phyloP scores from a whole-genome alignment of 768 basidiomycete species.

The Termitomyces sp. region DNA sequence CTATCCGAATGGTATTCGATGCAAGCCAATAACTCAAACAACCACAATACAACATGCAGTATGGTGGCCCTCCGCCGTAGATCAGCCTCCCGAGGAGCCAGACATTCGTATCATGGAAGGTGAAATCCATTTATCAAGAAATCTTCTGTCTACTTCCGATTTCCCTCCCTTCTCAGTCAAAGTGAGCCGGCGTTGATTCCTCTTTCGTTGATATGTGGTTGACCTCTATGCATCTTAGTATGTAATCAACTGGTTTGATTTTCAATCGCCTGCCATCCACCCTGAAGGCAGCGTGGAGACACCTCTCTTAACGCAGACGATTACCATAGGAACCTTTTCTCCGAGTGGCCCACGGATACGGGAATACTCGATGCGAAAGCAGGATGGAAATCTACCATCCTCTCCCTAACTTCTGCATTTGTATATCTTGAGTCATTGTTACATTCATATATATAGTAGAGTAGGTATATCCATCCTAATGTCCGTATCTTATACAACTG shows the following conservation, averaged over 20 bases:
- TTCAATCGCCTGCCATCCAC: constrained; percentile 5
- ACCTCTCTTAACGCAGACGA: constrained; percentile 1
- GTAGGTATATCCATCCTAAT: constrained; percentile 9
- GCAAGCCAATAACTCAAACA: constrained; percentile 4
- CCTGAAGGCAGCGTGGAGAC: background rate
- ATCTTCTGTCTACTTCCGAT: constrained; percentile 15
- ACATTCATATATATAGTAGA: background rate
- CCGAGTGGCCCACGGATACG: constrained; percentile 9
- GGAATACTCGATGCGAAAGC: constrained; percentile 5
- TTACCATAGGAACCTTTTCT: constrained; percentile 12
- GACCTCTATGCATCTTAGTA: constrained; percentile 2
- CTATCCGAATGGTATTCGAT: constrained; percentile 13
- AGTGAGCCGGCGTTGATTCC: constrained; percentile 5
- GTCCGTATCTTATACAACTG: constrained; percentile 12
- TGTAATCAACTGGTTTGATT: constrained; percentile 7
- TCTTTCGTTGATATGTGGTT: background rate
- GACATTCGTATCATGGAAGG: constrained; percentile 13
- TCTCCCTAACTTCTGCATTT: background rate
- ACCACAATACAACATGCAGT: constrained; percentile 23
- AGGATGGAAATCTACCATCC: background rate
- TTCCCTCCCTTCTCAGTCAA: constrained; percentile 17
- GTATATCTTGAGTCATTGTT: background rate
- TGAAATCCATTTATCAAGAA: constrained; percentile 17
- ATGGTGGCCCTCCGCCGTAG: constrained; percentile 24
- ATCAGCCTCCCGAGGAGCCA: background rate